Base-by-base conservation (phyloP, 2,329 filamentous ascomycete genomes). In the Colletotrichum tofieldiae region DNA sequence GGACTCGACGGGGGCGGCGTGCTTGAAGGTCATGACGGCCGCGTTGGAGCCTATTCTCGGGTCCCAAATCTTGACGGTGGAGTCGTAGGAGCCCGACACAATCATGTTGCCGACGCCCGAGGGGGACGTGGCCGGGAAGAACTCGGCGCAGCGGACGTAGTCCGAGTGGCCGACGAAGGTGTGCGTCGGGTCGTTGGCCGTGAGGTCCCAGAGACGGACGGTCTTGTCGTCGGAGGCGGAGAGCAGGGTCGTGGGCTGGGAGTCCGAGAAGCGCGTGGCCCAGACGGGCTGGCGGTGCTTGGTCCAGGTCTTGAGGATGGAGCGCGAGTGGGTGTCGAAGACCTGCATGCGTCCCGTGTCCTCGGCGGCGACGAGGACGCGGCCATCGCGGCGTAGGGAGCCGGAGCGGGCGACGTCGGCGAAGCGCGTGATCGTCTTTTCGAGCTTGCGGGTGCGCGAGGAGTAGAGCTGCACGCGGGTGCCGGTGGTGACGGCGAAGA, bases 401-500 rank as follows among this genome's bases (percentile, higher is more conserved):
- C 94, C 96, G 77, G 93, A 94, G 78, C 96, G 93, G 73, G 95
- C 96, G 76, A 95, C 93, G 80, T 98, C 94, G 79, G 95, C 93
- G 81, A 99, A 98, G 72, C 96, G 91, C 73, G 94, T 95, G 78
- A 99, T 96, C 12, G 95, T 98, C 86, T 98, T 98, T 79, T 98
- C 86, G 14, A 96, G 89, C 83, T 98, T 97, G 71, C 96, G 92
- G 54, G 95, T 98, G 80, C 94, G 93, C 78, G 94, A 94, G 63
- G 94, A 98, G 87, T 95, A 98, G 74, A 99, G 92, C 83, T 98
- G 96, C 58, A 99, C 91, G 72, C 96, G 92, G 67, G 94, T 94
- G 72, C 96, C 96, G 18, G 95, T 95, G n/a, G 96, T 98, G 73
- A 98, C 94, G 68, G 94, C 95, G 82, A 99, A 98, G 67, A 93